Conservation (phyloP, 768 basidiomycete genomes). For the Lepiota brunneoincarnata region DNA sequence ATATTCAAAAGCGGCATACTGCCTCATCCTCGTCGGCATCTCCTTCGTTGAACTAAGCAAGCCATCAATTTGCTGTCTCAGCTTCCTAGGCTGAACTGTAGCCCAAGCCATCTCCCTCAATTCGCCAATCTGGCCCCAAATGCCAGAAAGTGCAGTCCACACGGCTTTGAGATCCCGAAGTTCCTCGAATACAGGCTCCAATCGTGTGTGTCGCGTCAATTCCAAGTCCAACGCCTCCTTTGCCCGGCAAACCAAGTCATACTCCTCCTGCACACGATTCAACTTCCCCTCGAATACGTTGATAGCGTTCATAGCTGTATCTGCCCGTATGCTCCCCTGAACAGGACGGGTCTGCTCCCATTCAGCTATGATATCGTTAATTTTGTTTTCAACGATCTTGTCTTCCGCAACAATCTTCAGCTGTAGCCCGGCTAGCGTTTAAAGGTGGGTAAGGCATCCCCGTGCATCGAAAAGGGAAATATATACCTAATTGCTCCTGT, state of each 20-base stretch:
- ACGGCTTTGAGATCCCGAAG: conserved; percentile 95
- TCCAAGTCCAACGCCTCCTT: conserved; percentile 97
- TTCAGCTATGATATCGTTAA: conserved; percentile 84
- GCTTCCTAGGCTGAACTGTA: conserved; percentile 89
- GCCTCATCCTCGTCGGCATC: conserved; percentile 98
- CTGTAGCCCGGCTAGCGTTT: conserved; percentile 83
- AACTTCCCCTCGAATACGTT: conserved; percentile 93
- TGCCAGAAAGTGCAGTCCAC: conserved; percentile 97
- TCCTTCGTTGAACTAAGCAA: conserved; percentile 92
- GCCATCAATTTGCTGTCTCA: conserved; percentile 92
- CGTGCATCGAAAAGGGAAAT: not conserved
- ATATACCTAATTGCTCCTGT: conserved; percentile 92
- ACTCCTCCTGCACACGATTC: conserved; percentile 87
- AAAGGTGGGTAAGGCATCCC: not conserved
- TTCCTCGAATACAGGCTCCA: conserved; percentile 95
- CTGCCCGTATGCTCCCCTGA: conserved; percentile 94
- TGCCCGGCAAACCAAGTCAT: conserved; percentile 91
- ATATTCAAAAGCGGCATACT: conserved; percentile 98
- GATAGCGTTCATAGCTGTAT: conserved; percentile 94
- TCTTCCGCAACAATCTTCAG: conserved; percentile 99
- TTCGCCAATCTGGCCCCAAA: conserved; percentile 92
- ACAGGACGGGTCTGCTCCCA: conserved; percentile 98
- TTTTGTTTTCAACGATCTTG: conserved; percentile 96
- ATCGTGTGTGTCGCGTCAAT: conserved; percentile 81
- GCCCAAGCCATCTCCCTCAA: conserved; percentile 88